phyloP scores from a whole-genome alignment of 2,329 filamentous ascomycete species.

The Alternaria angustiovoidea region DNA sequence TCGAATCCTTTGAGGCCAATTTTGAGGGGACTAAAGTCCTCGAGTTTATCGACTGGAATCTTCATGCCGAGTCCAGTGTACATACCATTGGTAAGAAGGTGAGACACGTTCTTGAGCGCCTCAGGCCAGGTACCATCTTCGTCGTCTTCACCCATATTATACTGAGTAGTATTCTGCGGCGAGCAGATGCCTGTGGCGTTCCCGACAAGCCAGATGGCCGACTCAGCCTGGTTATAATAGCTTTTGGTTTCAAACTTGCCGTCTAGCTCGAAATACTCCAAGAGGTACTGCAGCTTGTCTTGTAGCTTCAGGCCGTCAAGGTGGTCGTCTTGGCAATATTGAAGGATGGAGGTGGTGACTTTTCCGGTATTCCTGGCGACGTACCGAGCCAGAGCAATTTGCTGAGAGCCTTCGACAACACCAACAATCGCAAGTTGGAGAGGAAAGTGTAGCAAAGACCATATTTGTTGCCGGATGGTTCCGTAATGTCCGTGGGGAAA shows the following conservation, averaged over 20 bases:
- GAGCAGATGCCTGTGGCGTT: constrained; percentile 46
- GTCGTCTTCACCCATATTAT: constrained; percentile 11
- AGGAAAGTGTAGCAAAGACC: constrained; percentile 67
- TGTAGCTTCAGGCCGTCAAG: constrained; percentile 44
- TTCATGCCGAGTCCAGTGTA: constrained; percentile 47
- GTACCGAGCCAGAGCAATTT: constrained; percentile 61
- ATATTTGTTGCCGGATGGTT: constrained; percentile 66
- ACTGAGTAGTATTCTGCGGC: constrained; percentile 23
- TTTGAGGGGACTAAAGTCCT: constrained; percentile 31
- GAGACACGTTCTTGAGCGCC: constrained; percentile 31
- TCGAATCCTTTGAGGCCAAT: constrained; percentile 42
- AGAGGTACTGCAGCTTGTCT: constrained; percentile 32
- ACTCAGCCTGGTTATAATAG: constrained; percentile 21
- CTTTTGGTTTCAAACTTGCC: constrained; percentile 37
- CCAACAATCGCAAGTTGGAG: constrained; percentile 70
- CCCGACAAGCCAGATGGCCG: constrained; percentile 33
- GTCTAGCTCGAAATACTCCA: constrained; percentile 45
- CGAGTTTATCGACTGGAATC: constrained; percentile 39
- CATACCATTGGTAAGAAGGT: constrained; percentile 40
- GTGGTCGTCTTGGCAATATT: constrained; percentile 44
- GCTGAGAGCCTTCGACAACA: constrained; percentile 69
- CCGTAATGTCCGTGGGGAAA: constrained; percentile 60
- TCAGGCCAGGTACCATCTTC: constrained; percentile 23
- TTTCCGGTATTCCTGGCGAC: constrained; percentile 57
- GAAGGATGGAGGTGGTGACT: constrained; percentile 49